Percentiles rank a stretch among this genome's conserved stretches.
Conservation (phyloP, 2,329 filamentous ascomycete species). For the Sporothrix curviconia region DNA sequence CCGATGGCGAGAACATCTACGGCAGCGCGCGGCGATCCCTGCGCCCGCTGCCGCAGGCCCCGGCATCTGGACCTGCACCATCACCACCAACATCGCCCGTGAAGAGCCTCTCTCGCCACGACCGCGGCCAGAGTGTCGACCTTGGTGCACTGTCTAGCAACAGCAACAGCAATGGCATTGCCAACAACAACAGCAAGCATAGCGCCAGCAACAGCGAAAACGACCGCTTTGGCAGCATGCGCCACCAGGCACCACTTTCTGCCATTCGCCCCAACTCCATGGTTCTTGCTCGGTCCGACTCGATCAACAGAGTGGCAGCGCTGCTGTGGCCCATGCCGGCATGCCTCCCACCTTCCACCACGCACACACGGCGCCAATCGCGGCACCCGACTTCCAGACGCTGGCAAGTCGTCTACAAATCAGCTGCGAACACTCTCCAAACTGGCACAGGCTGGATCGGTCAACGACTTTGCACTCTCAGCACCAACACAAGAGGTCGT, state of each 20-base stretch:
- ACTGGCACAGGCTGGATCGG: slow-evolving; percentile 66
- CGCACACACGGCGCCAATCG: slow-evolving; percentile 43
- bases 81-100: slow-evolving; percentile 28
- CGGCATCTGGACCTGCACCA: slow-evolving; percentile 34
- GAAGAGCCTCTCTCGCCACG: slow-evolving; percentile 22
- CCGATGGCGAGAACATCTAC: slow-evolving; percentile 54
- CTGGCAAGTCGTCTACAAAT: slow-evolving; percentile 81
- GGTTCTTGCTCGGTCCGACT: slow-evolving; percentile 53
- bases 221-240: slow-evolving; percentile 24
- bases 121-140: slow-evolving; percentile 59
- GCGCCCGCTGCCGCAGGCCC: slow-evolving; percentile 64
- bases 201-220: slow-evolving; percentile 6
- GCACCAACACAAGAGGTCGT: slow-evolving; percentile 77
- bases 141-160: slow-evolving; percentile 47
- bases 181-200: not conserved
- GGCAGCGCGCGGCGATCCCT: slow-evolving; percentile 69
- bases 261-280: slow-evolving; percentile 53
- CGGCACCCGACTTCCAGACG: slow-evolving; percentile 67
- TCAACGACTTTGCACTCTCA: slow-evolving; percentile 75
- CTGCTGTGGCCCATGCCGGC: slow-evolving; percentile 27
- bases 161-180: not conserved
- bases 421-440: slow-evolving; percentile 83
- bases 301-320: slow-evolving; percentile 35
- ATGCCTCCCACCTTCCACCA: slow-evolving; percentile 32
- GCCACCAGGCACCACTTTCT: slow-evolving; percentile 36